A percentile compares a stretch with the other conserved stretches of the same genome.
Evolutionary conservation across 768 basidiomycete genomes (phyloP).

Genomic region (Phylloporus arenicola): DNA sequence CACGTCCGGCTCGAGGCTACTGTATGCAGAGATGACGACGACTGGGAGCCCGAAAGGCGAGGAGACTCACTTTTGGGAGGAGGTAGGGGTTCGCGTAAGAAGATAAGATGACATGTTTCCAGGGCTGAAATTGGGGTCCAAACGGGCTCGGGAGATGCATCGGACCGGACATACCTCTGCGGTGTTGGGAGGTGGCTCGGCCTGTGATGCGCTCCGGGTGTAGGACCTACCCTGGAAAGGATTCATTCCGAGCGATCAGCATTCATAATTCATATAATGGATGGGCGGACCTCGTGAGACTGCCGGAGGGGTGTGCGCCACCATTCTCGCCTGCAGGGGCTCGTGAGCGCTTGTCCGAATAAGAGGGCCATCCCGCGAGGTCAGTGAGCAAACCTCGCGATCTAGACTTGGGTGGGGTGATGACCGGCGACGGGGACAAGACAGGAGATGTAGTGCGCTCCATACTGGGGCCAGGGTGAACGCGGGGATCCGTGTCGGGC

Average conservation of each 20-base stretch:
- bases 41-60: background rate
- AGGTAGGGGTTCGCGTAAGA: constrained; percentile 13
- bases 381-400: constrained; percentile 8
- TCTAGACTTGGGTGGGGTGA: constrained; percentile 10
- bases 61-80: constrained; percentile 17
- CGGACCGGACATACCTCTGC: constrained; percentile 17
- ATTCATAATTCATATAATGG: background rate
- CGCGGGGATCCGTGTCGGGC: constrained; percentile 6
- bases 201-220: constrained; percentile 10
- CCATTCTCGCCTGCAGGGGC: constrained; percentile 12
- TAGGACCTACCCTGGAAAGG: constrained; percentile 2
- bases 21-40: background rate
- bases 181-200: constrained; percentile 28
- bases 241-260: background rate
- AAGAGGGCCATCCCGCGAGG: constrained; percentile 13
- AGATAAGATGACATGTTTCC: constrained; percentile 30
- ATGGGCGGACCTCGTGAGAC: constrained; percentile 13
- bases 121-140: constrained; percentile 25
- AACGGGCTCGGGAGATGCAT: background rate
- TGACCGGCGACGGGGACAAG: constrained; percentile 6
- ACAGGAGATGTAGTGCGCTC: constrained; percentile 1
- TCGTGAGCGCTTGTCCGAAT: constrained; percentile 10
- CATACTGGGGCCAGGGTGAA: constrained; percentile 1
- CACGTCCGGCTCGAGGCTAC: constrained; percentile 6
- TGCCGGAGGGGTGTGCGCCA: constrained; percentile 4